Conservation (phyloP, 805 yeast genomes). For the Starmerella floricola region DNA sequence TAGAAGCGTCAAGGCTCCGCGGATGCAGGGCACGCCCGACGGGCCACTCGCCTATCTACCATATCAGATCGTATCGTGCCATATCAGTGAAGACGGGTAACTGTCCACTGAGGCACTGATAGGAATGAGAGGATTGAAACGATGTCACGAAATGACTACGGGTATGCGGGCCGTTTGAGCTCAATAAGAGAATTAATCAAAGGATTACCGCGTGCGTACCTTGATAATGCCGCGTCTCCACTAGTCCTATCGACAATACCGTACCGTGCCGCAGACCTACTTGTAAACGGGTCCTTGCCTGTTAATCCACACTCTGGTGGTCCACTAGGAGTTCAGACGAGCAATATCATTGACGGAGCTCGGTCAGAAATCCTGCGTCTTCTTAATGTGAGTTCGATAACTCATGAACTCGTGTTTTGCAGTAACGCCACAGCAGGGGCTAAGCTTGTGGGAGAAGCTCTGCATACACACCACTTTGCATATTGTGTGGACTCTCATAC, state of each 20-base stretch:
- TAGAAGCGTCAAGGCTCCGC: background rate
- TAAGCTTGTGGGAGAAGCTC: conserved; percentile 30
- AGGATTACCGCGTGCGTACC: conserved; percentile 23
- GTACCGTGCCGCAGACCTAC: conserved; percentile 20
- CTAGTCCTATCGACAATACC: conserved; percentile 28
- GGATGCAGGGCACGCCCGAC: background rate
- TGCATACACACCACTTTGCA: conserved; percentile 19
- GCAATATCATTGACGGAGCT: conserved; percentile 24
- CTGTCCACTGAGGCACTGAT: no score
- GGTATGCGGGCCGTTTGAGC: conserved; percentile 2
- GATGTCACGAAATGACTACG: conserved; percentile 1
- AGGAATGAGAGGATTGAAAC: no score
- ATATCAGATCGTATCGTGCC: no score
- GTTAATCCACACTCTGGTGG: conserved; percentile 38
- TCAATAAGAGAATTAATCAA: conserved; percentile 14
- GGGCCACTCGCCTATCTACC: no score
- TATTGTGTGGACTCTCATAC: conserved; percentile 34
- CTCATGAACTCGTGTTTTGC: conserved; percentile 33
- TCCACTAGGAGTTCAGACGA: conserved; percentile 27
- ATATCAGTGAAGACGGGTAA: no score
- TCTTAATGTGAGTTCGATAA: conserved; percentile 30
- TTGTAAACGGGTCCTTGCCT: conserved; percentile 22
- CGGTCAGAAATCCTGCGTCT: conserved; percentile 28
- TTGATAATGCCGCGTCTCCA: conserved; percentile 38
- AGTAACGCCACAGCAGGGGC: conserved; percentile 34